Percentiles rank a stretch among this genome's conserved stretches.
These are phyloP conservation scores for Nitzschia putrida DNA, from an alignment of 108 stramenopile species.

Conservation along the genomic window DNA sequence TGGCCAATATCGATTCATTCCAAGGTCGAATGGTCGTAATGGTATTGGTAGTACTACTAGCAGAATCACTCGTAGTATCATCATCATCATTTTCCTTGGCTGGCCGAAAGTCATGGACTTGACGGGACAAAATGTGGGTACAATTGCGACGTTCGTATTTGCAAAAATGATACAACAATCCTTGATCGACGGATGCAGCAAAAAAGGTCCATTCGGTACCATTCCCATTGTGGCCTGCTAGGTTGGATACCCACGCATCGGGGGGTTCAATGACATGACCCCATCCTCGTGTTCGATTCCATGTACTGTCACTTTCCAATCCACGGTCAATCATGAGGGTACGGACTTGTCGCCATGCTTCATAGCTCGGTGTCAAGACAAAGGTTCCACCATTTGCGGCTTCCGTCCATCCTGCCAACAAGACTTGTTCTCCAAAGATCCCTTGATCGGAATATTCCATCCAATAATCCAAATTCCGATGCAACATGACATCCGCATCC, in stretches of 20 bases:
- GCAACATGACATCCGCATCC: constrained; percentile 54
- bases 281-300: constrained; percentile 32
- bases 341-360: constrained; percentile 17
- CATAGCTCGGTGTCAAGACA: constrained; percentile 29
- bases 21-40: not conserved
- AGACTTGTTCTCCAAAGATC: constrained; percentile 16
- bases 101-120: constrained; percentile 2
- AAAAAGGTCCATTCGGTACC: constrained; percentile 46
- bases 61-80: too few relatives aligned
- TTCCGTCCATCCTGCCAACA: constrained; percentile 27
- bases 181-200: constrained; percentile 48
- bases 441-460: too few relatives aligned
- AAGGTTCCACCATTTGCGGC: constrained; percentile 49
- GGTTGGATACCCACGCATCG: constrained; percentile 4
- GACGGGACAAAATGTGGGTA: constrained; percentile 13
- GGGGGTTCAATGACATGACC: constrained; percentile 23
- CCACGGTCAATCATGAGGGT: constrained; percentile 22
- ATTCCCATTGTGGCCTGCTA: too few relatives aligned
- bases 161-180: constrained; percentile 46
- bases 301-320: constrained; percentile 19
- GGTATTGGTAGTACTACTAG: too few relatives aligned
- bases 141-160: constrained; percentile 42
- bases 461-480: constrained; percentile 50
- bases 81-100: not conserved
- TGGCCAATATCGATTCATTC: not conserved